Evolutionary conservation across 768 basidiomycete species (phyloP).

Genomic region (Podaxis mareebaensis): DNA sequence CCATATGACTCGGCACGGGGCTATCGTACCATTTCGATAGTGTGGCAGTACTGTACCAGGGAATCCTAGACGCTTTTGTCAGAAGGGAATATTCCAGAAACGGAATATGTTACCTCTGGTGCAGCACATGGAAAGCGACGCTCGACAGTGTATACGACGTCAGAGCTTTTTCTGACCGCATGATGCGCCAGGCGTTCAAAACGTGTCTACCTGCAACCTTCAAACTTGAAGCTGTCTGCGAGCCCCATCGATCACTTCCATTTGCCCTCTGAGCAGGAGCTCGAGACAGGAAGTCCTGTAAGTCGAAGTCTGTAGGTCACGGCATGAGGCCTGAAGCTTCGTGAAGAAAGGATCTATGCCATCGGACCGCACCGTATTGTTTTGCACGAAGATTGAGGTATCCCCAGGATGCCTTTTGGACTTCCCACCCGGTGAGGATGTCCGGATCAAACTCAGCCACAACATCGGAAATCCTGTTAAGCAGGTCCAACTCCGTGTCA

Average conservation of each 20-base stretch:
- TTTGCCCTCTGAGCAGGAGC: conserved; percentile 51
- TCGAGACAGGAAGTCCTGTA: conserved; percentile 74
- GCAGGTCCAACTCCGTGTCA: conserved; percentile 72
- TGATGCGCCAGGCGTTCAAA: conserved; percentile 89
- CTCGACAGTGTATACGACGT: conserved; percentile 89
- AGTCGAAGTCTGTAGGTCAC: conserved; percentile 58
- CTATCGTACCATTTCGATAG: conserved; percentile 73
- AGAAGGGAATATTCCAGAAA: not conserved
- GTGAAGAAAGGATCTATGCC: not conserved
- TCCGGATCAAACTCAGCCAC: conserved; percentile 86
- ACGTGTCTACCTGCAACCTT: conserved; percentile 87
- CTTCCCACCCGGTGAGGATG: conserved; percentile 89
- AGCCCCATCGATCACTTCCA: conserved; percentile 68
- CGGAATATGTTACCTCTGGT: conserved; percentile 54
- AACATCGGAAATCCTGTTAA: conserved; percentile 76
- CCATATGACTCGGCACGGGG: conserved; percentile 52
- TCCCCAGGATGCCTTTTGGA: conserved; percentile 89
- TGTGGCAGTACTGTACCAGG: conserved; percentile 64
- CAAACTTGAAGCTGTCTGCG: conserved; percentile 77
- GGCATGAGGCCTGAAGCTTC: not conserved
- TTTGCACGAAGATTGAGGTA: conserved; percentile 73
- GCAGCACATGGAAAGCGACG: conserved; percentile 79
- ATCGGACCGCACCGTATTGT: conserved; percentile 48
- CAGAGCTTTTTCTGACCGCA: conserved; percentile 81
- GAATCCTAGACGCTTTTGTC: conserved; percentile 51